Evolutionary conservation across 1,139 yeast genomes (phyloP), one percentile per base, ranked within the genome.

Genomic region (Saccharomyces hybrid): DNA sequence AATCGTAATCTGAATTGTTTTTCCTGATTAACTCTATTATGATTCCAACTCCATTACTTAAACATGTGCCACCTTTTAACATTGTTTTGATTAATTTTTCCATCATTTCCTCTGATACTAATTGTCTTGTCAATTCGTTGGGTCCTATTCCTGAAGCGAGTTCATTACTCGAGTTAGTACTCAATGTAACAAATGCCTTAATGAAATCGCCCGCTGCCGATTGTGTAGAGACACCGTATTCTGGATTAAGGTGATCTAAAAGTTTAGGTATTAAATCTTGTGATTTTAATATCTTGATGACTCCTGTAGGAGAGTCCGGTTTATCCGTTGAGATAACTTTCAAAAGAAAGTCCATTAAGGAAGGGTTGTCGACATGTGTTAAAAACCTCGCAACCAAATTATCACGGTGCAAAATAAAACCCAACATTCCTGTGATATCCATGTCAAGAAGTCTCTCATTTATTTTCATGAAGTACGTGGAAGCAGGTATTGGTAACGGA

Each of bases 1-100:
- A 81, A 72, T 93, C 98, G 70, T 91, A 93, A 71, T 93, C 99
- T 1, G 97, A 88, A 70, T 93, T 93, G 70, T 93, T 93, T 68
- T 93, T 93, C 61, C 99, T 80, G 63, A 93, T 93, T 56, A 93
- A 86, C 70, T 93, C 99, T 68, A 93, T 93, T 53, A 93, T 86
- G 50, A 93, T 90, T 4, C 97, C 97, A 30, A 93, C 98, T 54
- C 97, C 97, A 61, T 93, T 91, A 31, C 96, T 88, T 65, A 93
- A 77, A 4, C 96, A 95, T 49, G 91, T 84, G 3, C 97, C 96
- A 20, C 97, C 97, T 61, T 81, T 75, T 27, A 91, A 77, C 98
- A 93, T 93, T 62, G 86, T 79, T 23, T 79, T 71, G 53, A 95
- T 88, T 51, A 93, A 75, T 58, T 77, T 76, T 55, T 77, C 74